Base-by-base conservation (phyloP, 1,284 basidiomycete species). In the Uromyces viciae-fabae region DNA sequence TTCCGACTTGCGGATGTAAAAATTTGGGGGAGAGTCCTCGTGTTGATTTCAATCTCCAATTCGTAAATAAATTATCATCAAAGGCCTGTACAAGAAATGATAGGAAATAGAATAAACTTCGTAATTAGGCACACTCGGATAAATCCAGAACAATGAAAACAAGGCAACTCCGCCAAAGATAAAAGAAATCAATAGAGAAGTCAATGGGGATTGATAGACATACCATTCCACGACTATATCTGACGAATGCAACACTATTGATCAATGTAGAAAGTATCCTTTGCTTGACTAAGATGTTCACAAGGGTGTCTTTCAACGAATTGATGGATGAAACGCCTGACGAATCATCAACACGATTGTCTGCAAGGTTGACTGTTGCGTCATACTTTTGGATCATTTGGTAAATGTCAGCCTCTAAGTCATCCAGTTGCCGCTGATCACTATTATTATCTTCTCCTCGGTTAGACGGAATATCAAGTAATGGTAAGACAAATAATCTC, bases 181-280 rank as follows among this genome's bases (percentile, higher is more conserved):
- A n/a, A 49, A 3, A 49, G 5, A 25, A 33, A 46, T 22, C 4
- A 25, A 3, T 60, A 25, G 28, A 42, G 3, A 36, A 3, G 40
- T 54, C n/a, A n/a, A n/a, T n/a, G 17, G 42, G 31, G 19, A 46
- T 1, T 33, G 25, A 15, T 49, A 54, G 28, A 62, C 77, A 46
- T 19, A 79, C 77, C 49, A 79, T 72, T 33, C 43, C 64, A 17
- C 54, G 54, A 46, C 52, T 68, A 49, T 79, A 79, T n/a, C 66
- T 71, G 38, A 58, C 49, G 60, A 79, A 79, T 31, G 66, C 43
- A 33, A 40, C 14, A 62, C 68, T 72, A 31, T 68, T 33, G 22
- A 72, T 38, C 46, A 79, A 56, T 19, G 68, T 58, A 15, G 52
- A 25, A 4, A 79, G 38, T 8, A 79, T 25, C n/a, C 52, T 54